These are phyloP conservation scores for Salvia rosmarinus DNA, from an alignment of 257 asterid species.

Conservation along the genomic window DNA sequence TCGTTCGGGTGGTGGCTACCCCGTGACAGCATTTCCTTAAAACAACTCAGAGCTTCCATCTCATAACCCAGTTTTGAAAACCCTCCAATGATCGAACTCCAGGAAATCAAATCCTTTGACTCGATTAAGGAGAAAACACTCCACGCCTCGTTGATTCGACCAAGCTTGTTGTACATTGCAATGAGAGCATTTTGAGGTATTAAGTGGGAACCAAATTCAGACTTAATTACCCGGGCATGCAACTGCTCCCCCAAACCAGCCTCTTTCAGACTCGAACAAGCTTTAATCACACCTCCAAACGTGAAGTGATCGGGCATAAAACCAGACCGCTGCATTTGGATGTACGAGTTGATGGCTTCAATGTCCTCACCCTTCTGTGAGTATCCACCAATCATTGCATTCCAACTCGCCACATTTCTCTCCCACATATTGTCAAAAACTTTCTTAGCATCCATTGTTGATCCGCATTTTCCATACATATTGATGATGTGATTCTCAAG, in stretches of 20 bases:
- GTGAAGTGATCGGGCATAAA: slow-evolving; percentile 66
- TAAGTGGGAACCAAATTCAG: slow-evolving; percentile 56
- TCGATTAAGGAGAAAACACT: slow-evolving; percentile 50
- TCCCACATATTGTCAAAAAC: slow-evolving; percentile 66
- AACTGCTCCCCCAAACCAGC: slow-evolving; percentile 56
- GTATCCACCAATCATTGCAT: slow-evolving; percentile 67
- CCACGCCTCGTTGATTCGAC: slow-evolving; percentile 47
- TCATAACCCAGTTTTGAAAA: slow-evolving; percentile 72
- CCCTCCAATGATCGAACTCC: slow-evolving; percentile 86
- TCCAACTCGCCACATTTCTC: slow-evolving; percentile 76
- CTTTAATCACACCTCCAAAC: slow-evolving; percentile 67
- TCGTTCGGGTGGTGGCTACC: slow-evolving; percentile 58
- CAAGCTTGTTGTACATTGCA: slow-evolving; percentile 65
- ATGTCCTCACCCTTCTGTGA: slow-evolving; percentile 53
- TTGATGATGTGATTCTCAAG: slow-evolving; percentile 72
- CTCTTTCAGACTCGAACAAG: slow-evolving; percentile 50
- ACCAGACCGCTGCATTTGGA: slow-evolving; percentile 56
- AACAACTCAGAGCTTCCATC: slow-evolving; percentile 55
- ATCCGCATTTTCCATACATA: slow-evolving; percentile 82
- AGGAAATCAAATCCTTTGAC: slow-evolving; percentile 66
- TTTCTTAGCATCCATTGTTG: slow-evolving; percentile 54
- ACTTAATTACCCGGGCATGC: slow-evolving; percentile 64
- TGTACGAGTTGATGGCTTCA: slow-evolving; percentile 59
- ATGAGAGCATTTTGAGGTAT: slow-evolving; percentile 76
- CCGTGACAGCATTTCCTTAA: slow-evolving; percentile 59